Percentiles rank a stretch among this genome's conserved stretches.
phyloP scores from a whole-genome alignment of 768 basidiomycete genomes.

The Mycena metata region DNA sequence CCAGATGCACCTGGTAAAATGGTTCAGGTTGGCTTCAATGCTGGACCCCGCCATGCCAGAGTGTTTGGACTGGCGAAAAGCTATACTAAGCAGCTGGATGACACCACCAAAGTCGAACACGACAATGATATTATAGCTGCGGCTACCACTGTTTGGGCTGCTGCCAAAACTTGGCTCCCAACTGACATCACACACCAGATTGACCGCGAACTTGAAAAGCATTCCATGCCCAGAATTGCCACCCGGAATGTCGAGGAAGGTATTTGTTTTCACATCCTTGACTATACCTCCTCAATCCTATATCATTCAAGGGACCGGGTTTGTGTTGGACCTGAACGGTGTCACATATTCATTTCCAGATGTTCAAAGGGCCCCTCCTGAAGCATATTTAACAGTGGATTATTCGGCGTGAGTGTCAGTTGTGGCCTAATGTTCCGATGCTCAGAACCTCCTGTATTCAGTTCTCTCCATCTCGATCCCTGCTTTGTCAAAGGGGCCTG shows the following conservation, averaged over 20 bases:
- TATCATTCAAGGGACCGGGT: not conserved
- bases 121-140: slow-evolving; percentile 14
- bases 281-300: too few relatives aligned
- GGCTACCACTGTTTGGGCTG: not conserved
- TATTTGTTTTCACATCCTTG: not conserved
- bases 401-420: not conserved
- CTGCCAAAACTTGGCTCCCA: not conserved
- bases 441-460: not conserved
- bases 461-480: not conserved
- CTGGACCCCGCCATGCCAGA: slow-evolving; percentile 21
- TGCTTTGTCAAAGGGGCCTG: not conserved
- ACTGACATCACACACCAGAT: not conserved
- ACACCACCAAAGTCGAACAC: not conserved
- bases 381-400: not conserved
- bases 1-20: slow-evolving; percentile 2
- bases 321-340: not conserved
- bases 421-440: not conserved
- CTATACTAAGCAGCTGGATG: slow-evolving; percentile 15
- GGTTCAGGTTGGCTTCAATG: slow-evolving; percentile 25
- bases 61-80: slow-evolving; percentile 18
- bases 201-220: not conserved
- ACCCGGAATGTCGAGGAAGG: slow-evolving; percentile 13
- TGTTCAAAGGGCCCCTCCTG: slow-evolving; percentile 1
- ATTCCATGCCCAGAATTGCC: slow-evolving; percentile 3
- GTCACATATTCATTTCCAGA: not conserved